Evolutionary conservation across 129 eudicot species (phyloP), one percentile per base, ranked within the genome.

Genomic region (Ambrosia artemisiifolia): DNA sequence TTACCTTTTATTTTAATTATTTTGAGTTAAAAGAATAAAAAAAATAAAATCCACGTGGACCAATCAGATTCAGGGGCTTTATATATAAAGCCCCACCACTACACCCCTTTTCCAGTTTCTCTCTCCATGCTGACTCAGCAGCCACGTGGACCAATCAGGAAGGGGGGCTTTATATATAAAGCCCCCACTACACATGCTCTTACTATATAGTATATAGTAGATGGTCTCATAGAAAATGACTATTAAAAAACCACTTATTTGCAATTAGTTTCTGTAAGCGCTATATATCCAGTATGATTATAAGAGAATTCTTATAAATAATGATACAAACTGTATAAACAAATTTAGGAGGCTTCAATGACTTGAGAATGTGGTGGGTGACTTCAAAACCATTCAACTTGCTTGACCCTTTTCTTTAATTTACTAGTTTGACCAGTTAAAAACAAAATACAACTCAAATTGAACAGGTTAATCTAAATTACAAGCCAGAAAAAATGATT

Each of bases 361-460:
- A 72, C 76, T 72, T 46, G 5, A n/a, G 33, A 33, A 34, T 4
- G 17, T 28, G 53, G 13, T 44, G 55, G 13, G 24, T n/a, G 42
- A 67, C 62, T 50, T 32, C 49, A 16, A 17, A 69, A 35, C 51
- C 30, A 13, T 60, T 42, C 4, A 5, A 56, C 67, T 32, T 60
- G 60, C 8, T 5, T 72, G 60, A 72, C 59, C 77, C 33, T 72
- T 57, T 32, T 51, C 40, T 14, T 28, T 6, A 30, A 24, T 67
- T 47, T 20, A 13, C 28, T 10, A 2, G 18, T 69, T 36, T 17
- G 49, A 69, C 47, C 48, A 12, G n/a, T 49, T 50, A 50, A 12
- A n/a, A 69, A 49, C 16, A 33, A 69, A 7, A 16, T 17, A 17
- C 63, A 53, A 30, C 65, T 46, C 16, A 36, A 70, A 55, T 53